Percentiles rank a stretch among this genome's conserved stretches.
These are phyloP conservation scores for Beauveria rudraprayagi DNA, from an alignment of 2,329 filamentous ascomycete genomes.

Conservation along the genomic window DNA sequence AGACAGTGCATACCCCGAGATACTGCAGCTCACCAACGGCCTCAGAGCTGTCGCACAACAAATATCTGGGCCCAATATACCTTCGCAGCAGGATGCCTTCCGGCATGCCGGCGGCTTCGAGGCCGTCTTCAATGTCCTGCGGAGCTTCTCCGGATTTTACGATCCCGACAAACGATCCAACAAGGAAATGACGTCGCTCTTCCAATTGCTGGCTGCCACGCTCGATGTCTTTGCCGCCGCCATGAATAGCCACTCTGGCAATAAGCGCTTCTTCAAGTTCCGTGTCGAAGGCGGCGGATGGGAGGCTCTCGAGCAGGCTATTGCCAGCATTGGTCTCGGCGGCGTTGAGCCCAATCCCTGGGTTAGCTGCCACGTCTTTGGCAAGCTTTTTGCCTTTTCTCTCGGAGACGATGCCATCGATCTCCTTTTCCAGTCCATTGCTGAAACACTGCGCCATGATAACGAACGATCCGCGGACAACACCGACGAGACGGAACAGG, in stretches of 20 bases:
- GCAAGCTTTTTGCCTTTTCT: constrained; percentile 71
- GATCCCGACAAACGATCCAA: constrained; percentile 54
- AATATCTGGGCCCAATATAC: constrained; percentile 40
- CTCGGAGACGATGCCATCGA: constrained; percentile 70
- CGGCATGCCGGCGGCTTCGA: constrained; percentile 74
- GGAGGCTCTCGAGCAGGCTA: constrained; percentile 63
- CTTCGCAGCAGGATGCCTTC: constrained; percentile 67
- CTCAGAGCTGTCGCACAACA: constrained; percentile 61
- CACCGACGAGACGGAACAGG: constrained; percentile 24
- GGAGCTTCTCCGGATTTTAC: constrained; percentile 68
- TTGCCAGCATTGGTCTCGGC: constrained; percentile 59
- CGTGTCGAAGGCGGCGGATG: constrained; percentile 71
- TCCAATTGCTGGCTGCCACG: constrained; percentile 62
- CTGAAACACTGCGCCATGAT: constrained; percentile 27
- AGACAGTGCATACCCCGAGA: constrained; percentile 39
- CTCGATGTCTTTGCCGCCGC: constrained; percentile 67
- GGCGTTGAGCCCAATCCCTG: constrained; percentile 59
- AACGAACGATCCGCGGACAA: constrained; percentile 18
- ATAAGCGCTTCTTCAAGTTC: constrained; percentile 77
- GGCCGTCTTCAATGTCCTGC: constrained; percentile 59
- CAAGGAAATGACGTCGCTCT: constrained; percentile 56
- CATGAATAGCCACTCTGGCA: constrained; percentile 73
- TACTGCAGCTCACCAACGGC: constrained; percentile 41
- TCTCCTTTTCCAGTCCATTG: constrained; percentile 53
- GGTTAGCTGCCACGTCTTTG: constrained; percentile 68